Evolutionary conservation across 106 monocot genomes (phyloP), one percentile per base, ranked within the genome.

Genomic region (Allium sativum): DNA sequence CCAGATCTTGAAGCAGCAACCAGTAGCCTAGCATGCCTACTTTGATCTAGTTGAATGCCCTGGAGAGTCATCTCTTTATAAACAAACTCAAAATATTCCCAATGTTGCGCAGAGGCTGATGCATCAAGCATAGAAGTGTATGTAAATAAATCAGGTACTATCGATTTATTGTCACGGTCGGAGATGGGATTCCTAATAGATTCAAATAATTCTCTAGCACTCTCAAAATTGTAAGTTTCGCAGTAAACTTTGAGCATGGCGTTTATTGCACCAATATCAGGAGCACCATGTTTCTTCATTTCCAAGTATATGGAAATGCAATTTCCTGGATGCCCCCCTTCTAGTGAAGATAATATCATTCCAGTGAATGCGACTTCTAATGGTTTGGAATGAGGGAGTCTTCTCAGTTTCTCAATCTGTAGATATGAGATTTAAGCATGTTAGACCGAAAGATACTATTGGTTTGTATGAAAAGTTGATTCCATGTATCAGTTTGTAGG

Each of bases 51-150:
- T 41, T 66, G 65, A 68, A 70, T 70, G 70, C 78, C 78, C 72
- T 17, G 71, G 6, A 98, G 71, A 76, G 74, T 53, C 88, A 92
- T 98, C 73, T 98, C 91, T 79, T 76, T 92, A 72, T 98, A 98
- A 12, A 98, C 71, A 82, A 79, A 70, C 64, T 98, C 96, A 66
- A 98, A 98, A 54, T 88, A 92, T 58, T 98, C 96, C 96, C 96
- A 98, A 45, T 98, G 96, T 16, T 82, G 82, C 13, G 91, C 79
- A 63, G 69, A 67, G 55, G 96, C 87, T 55, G 75, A 87, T 66
- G 72, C 70, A 64, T 85, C 91, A 45, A 98, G 84, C 88, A 98
- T 98, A 48, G 75, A 60, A 43, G 48, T 74, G 67, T 84, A 98
- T 40, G 96, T 69, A 68, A 72, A 85, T 45, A 55, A 66, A 85